Evolutionary conservation across 352 stramenopile genomes (phyloP).

Genomic region (Phytophthora citricola): DNA sequence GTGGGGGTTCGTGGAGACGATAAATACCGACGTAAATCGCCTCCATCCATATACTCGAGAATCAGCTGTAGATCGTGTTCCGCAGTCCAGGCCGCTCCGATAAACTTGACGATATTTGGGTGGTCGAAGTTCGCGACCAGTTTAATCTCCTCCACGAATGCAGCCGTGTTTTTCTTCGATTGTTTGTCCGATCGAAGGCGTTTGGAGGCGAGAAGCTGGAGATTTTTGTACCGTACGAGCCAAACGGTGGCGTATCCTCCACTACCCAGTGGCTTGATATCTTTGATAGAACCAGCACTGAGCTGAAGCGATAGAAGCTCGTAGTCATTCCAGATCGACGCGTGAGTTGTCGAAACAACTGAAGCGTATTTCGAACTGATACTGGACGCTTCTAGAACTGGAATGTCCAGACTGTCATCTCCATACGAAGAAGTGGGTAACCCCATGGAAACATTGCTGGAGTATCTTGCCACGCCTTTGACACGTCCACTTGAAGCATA

Average conservation of each 20-base stretch:
- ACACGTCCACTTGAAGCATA: background rate
- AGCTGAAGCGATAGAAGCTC: slow-evolving; percentile 33
- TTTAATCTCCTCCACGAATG: slow-evolving; percentile 52
- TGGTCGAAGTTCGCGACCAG: slow-evolving; percentile 49
- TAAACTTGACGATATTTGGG: slow-evolving; percentile 43
- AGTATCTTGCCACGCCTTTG: background rate
- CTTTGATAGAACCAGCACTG: slow-evolving; percentile 25
- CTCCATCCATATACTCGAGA: slow-evolving; percentile 47
- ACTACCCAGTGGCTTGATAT: slow-evolving; percentile 24
- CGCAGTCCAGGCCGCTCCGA: slow-evolving; percentile 46
- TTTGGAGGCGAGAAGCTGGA: slow-evolving; percentile 33
- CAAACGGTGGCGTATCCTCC: slow-evolving; percentile 31
- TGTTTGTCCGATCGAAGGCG: slow-evolving; percentile 25
- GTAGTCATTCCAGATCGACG: slow-evolving; percentile 32
- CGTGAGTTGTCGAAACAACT: background rate
- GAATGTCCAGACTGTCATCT: slow-evolving; percentile 4
- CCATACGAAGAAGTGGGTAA: background rate
- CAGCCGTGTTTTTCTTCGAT: slow-evolving; percentile 26
- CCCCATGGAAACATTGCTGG: slow-evolving; percentile 5
- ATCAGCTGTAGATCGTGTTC: slow-evolving; percentile 47
- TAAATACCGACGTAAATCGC: slow-evolving; percentile 41
- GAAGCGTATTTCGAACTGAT: slow-evolving; percentile 8
- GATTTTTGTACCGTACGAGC: slow-evolving; percentile 28
- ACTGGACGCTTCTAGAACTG: slow-evolving; percentile 8
- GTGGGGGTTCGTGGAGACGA: background rate